Evolutionary conservation across 2,329 filamentous ascomycete species (phyloP).

Genomic region (Chrysosporium keratinophilum): DNA sequence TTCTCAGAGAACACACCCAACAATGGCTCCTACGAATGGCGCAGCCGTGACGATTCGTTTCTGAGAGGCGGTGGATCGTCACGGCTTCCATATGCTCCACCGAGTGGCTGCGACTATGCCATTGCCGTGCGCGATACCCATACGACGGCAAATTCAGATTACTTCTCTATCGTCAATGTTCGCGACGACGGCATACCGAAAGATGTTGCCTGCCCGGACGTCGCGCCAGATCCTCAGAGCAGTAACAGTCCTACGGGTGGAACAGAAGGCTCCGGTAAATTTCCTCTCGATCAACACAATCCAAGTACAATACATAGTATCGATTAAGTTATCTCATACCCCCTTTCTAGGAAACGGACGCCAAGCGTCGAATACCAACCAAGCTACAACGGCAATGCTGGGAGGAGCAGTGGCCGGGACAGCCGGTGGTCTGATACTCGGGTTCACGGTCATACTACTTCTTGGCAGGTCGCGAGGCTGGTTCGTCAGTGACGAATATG

Average conservation of each 20-base stretch:
- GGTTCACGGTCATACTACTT: constrained; percentile 10
- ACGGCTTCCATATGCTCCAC: constrained; percentile 11
- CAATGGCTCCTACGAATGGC: constrained; percentile 16
- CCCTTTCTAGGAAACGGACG: neutral
- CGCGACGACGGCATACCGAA: constrained; percentile 11
- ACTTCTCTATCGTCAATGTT: constrained; percentile 15
- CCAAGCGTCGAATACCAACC: neutral
- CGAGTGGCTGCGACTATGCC: constrained; percentile 15
- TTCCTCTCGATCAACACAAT: neutral
- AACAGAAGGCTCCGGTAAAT: neutral
- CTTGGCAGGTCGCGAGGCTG: constrained; percentile 11
- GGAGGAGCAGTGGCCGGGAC: constrained; percentile 13
- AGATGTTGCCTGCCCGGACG: constrained; percentile 7
- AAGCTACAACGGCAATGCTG: constrained; percentile 9
- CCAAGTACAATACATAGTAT: too few species aligned
- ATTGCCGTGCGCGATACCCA: constrained; percentile 9
- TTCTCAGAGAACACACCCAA: constrained; percentile 10
- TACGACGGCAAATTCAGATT: constrained; percentile 7
- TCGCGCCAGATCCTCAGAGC: neutral
- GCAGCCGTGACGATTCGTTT: constrained; percentile 14
- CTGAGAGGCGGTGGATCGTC: constrained; percentile 1
- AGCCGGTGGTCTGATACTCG: constrained; percentile 12
- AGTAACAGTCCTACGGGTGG: neutral
- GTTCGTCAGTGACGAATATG: constrained; percentile 11
- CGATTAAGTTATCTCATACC: neutral